These are phyloP conservation scores for Tylopilus rubrobrunneus DNA, from an alignment of 768 basidiomycete genomes.

Conservation along the genomic window DNA sequence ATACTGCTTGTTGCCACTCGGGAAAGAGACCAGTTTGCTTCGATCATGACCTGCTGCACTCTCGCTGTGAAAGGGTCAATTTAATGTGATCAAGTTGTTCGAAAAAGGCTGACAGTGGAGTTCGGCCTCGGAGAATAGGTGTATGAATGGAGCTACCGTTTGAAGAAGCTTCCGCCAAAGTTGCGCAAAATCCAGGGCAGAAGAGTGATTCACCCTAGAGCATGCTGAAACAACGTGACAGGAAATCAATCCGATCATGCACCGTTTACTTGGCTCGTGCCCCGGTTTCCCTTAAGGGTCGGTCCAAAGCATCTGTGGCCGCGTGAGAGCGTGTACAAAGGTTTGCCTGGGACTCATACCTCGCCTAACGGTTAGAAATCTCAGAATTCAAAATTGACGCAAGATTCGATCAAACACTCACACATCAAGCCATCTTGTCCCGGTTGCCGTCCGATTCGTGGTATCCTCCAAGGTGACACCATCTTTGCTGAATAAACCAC, in stretches of 20 bases:
- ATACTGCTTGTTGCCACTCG: not conserved
- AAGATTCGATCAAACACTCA: slow-evolving; percentile 34
- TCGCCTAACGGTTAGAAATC: slow-evolving; percentile 44
- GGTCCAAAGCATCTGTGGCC: slow-evolving; percentile 80
- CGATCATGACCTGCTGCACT: slow-evolving; percentile 15
- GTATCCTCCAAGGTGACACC: slow-evolving; percentile 90
- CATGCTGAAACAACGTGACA: slow-evolving; percentile 11
- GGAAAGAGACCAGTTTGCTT: slow-evolving; percentile 4
- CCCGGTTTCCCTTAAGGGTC: slow-evolving; percentile 57
- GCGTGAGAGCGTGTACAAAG: slow-evolving; percentile 3
- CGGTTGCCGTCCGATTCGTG: slow-evolving; percentile 85
- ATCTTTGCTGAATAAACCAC: slow-evolving; percentile 94
- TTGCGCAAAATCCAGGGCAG: slow-evolving; percentile 1
- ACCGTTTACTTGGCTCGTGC: slow-evolving; percentile 96
- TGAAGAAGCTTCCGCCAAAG: slow-evolving; percentile 17
- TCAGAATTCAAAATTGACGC: slow-evolving; percentile 8
- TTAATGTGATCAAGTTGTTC: not conserved
- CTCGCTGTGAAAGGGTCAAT: slow-evolving; percentile 12
- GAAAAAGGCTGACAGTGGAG: slow-evolving; percentile 19
- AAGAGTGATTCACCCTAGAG: slow-evolving; percentile 27
- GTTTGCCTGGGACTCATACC: slow-evolving; percentile 36
- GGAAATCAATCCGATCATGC: slow-evolving; percentile 25
- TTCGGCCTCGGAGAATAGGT: slow-evolving; percentile 19
- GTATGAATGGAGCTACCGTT: slow-evolving; percentile 18
- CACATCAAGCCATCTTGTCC: slow-evolving; percentile 96